These are phyloP conservation scores for Royoungia palumana DNA, from an alignment of 768 basidiomycete species.

Conservation along the genomic window DNA sequence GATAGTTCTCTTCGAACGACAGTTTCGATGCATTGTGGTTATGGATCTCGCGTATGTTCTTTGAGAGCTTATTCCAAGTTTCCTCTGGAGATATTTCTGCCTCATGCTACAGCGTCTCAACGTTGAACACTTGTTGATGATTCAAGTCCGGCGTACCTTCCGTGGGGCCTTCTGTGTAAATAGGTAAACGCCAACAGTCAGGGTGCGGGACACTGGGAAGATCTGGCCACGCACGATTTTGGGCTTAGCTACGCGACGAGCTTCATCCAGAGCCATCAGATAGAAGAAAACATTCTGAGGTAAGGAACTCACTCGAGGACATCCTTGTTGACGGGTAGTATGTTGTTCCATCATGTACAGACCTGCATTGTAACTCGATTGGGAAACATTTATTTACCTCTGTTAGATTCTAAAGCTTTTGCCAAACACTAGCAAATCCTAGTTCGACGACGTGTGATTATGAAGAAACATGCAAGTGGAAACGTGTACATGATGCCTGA, in stretches of 20 bases:
- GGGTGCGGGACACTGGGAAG: constrained; percentile 17
- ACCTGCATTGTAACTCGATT: constrained; percentile 6
- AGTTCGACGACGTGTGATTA: not conserved
- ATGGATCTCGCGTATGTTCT: constrained; percentile 92
- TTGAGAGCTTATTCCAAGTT: constrained; percentile 76
- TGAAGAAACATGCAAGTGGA: not conserved
- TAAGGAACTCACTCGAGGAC: constrained; percentile 28
- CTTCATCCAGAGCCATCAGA: constrained; percentile 19
- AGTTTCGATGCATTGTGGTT: constrained; percentile 88
- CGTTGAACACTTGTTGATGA: not conserved
- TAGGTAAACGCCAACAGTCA: constrained; percentile 7
- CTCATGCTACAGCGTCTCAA: constrained; percentile 51
- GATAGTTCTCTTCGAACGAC: constrained; percentile 90
- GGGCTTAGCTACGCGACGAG: constrained; percentile 34
- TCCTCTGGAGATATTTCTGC: constrained; percentile 74
- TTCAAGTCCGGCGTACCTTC: constrained; percentile 36
- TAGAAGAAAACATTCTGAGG: not conserved
- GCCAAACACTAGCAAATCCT: constrained; percentile 24
- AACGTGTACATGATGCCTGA: constrained; percentile 2
- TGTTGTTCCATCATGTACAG: constrained; percentile 16
- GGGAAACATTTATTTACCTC: constrained; percentile 25
- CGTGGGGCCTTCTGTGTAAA: constrained; percentile 41
- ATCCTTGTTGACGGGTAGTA: constrained; percentile 16
- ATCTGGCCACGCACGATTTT: constrained; percentile 40
- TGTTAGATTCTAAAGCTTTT: constrained; percentile 34